Evolutionary conservation across 345 rosid species (phyloP).

Genomic region (Turritis glabra): DNA sequence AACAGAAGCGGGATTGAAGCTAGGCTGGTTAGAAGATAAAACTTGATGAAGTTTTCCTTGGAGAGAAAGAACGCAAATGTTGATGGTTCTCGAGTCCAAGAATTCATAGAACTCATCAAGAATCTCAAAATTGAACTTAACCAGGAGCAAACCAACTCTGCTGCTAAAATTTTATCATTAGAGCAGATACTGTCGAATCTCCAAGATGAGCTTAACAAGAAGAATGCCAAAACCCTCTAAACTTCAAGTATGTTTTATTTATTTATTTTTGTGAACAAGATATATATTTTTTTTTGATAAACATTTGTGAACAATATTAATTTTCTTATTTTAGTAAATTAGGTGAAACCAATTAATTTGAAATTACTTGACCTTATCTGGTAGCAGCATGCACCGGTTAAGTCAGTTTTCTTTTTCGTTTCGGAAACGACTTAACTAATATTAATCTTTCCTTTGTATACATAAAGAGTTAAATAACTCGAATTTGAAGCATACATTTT

Average conservation of each 20-base stretch:
- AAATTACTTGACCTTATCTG: not conserved
- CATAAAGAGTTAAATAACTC: not conserved
- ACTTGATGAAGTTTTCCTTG: not conserved
- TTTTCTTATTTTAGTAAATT: too few species aligned
- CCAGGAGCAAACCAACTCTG: slow-evolving; percentile 11
- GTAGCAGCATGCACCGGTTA: not conserved
- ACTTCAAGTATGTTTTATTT: not conserved
- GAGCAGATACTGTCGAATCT: not conserved
- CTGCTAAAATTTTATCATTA: not conserved
- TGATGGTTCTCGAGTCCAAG: not conserved
- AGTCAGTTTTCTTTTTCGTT: not conserved
- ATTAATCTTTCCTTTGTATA: too few species aligned
- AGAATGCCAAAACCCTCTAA: not conserved
- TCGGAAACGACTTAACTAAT: not conserved
- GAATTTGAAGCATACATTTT: slow-evolving; percentile 9
- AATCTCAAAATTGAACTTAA: not conserved
- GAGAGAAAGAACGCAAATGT: not conserved
- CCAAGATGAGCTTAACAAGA: not conserved
- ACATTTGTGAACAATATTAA: too few species aligned
- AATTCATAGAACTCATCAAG: not conserved
- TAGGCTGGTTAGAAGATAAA: slow-evolving; percentile 13
- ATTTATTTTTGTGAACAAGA: too few species aligned
- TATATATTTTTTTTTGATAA: too few species aligned
- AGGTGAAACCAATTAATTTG: not conserved
- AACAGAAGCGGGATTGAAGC: slow-evolving; percentile 5